These are phyloP conservation scores for Termitomyces sp. DNA, from an alignment of 768 basidiomycete genomes.

Conservation along the genomic window DNA sequence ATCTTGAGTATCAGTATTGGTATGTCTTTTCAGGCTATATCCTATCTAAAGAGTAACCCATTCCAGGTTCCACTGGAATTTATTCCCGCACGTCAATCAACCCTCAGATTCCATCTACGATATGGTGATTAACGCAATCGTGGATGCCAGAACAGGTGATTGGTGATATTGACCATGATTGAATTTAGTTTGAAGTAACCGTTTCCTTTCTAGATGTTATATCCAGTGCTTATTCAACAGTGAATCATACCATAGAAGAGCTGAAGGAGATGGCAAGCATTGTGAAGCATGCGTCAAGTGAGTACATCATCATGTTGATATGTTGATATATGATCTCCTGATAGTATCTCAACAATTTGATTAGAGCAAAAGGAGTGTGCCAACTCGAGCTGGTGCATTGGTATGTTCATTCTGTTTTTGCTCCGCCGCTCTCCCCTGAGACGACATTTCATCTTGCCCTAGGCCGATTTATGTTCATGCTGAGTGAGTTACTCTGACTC, in stretches of 20 bases:
- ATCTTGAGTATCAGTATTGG: too few relatives aligned
- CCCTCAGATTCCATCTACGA: neutral
- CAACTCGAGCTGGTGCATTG: constrained; percentile 6
- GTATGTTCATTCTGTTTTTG: neutral
- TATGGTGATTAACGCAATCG: neutral
- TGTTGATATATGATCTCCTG: too few relatives aligned
- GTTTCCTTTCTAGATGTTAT: neutral
- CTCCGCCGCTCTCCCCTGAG: neutral
- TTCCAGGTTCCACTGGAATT: neutral
- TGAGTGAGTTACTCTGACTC: neutral
- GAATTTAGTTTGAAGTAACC: neutral
- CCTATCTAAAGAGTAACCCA: too few relatives aligned
- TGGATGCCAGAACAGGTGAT: constrained; percentile 9
- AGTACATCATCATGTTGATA: too few relatives aligned
- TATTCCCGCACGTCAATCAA: constrained; percentile 1
- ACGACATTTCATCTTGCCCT: neutral
- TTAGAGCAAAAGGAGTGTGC: neutral
- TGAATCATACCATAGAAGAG: constrained; percentile 2
- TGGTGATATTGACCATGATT: neutral
- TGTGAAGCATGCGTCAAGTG: constrained; percentile 2
- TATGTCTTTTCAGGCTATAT: too few relatives aligned
- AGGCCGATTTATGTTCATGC: constrained; percentile 5
- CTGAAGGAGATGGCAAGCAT: constrained; percentile 5
- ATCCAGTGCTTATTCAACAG: neutral
- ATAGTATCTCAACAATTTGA: neutral